Conservation (phyloP, 306 rosid species). For the Dalbergia oliveri region DNA sequence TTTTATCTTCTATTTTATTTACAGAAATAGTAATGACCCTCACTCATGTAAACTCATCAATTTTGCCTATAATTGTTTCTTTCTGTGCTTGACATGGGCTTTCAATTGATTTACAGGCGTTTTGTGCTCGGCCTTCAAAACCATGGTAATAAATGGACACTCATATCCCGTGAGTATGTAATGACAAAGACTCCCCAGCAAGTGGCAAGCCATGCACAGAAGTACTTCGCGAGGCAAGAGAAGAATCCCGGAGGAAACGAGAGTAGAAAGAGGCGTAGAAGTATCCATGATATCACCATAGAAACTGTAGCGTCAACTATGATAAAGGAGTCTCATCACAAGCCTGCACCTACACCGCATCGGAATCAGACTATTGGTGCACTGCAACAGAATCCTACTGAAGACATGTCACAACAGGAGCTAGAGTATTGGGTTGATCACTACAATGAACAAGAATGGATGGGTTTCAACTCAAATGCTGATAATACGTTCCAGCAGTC, state of each 20-base stretch:
- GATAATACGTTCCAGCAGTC: too few relatives aligned
- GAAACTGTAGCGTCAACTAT: slow-evolving; percentile 25
- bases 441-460: too few relatives aligned
- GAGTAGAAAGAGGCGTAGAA: slow-evolving; percentile 59
- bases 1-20: not conserved
- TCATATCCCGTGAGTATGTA: slow-evolving; percentile 66
- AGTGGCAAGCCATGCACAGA: slow-evolving; percentile 64
- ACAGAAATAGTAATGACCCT: too few relatives aligned
- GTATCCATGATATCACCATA: slow-evolving; percentile 79
- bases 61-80: too few relatives aligned
- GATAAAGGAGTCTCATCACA: slow-evolving; percentile 29
- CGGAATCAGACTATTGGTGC: slow-evolving; percentile 34
- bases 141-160: slow-evolving; percentile 73
- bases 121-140: slow-evolving; percentile 72
- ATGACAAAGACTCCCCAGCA: slow-evolving; percentile 52
- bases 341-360: slow-evolving; percentile 37
- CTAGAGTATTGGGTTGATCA: too few relatives aligned
- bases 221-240: slow-evolving; percentile 71
- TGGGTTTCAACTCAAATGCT: too few relatives aligned
- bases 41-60: too few relatives aligned
- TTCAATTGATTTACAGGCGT: slow-evolving; percentile 50
- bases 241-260: slow-evolving; percentile 62
- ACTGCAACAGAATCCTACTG: too few relatives aligned
- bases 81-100: too few relatives aligned
- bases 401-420: too few relatives aligned